Base-by-base conservation (phyloP, 768 basidiomycete genomes). In the Pulveroboletus sp. region DNA sequence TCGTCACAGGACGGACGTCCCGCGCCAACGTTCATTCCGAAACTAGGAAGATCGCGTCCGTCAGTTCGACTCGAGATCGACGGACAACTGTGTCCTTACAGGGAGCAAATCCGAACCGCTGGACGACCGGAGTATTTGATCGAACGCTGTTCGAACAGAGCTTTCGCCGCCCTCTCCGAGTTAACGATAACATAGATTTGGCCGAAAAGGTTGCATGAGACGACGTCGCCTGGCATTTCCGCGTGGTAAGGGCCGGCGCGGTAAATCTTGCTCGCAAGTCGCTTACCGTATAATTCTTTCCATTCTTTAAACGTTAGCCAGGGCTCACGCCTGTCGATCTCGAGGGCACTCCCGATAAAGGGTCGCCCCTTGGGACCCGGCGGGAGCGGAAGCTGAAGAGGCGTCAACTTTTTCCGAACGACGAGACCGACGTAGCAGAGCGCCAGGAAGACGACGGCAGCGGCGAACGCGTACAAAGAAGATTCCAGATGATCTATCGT, bases 231-330 rank as follows among this genome's bases (percentile, higher is more conserved):
- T 63, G 12, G 27, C 22, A 19, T 17, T 10, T 16, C 7, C 17
- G n/a, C 17, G 41, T 52, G 8, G 12, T 6, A 29, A 43, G n/a
- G 19, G 16, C 23, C 6, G 11, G 29, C 10, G 5, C 14, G 9
- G 5, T 31, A 30, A 26, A 39, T n/a, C 9, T 9, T 29, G 13
- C 5, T 14, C 27, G 17, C n/a, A 40, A 7, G 32, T 37, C 32
- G 53, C 65, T 6, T 38, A 71, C 69, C 70, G 27, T 68, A 68
- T 20, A 32, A 17, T 40, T 58, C 52, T 30, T 58, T 58, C 70
- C 70, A 71, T 22, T 65, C 58, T 20, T 38, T 27, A 26, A 63
- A 71, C 0, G 65, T 63, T 41, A 69, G 17, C 70, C 69, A 71
- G 11, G 67, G 66, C 14, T 55, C 52, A 9, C 32, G 30, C 17